phyloP scores from a whole-genome alignment of 208 protist species.

The Endotrypanum monterogeii region DNA sequence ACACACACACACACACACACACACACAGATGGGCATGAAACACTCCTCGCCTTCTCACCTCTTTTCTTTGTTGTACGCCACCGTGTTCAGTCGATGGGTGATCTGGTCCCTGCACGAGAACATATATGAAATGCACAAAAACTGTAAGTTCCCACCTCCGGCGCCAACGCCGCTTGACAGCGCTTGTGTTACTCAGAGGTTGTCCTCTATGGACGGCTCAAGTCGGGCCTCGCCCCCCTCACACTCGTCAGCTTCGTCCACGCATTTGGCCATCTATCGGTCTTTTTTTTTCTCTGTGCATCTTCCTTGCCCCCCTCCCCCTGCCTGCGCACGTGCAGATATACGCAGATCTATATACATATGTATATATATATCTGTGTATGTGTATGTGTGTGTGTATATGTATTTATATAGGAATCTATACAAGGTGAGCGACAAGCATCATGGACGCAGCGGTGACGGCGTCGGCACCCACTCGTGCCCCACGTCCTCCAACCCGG shows the following conservation, averaged over 20 bases:
- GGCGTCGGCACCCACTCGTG: conserved; percentile 6
- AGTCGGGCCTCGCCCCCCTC: no score
- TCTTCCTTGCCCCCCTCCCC: neutral
- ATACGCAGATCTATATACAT: neutral
- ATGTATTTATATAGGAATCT: neutral
- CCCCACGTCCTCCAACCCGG: conserved; percentile 15
- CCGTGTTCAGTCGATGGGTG: no score
- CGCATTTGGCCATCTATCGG: no score
- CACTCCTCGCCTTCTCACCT: no score
- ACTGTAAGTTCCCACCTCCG: no score
- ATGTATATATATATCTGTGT: neutral
- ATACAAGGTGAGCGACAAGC: neutral
- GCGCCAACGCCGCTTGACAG: no score
- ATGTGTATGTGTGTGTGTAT: neutral
- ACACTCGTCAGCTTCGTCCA: no score
- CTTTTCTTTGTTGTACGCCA: no score
- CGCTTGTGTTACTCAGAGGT: no score
- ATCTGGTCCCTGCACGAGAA: neutral
- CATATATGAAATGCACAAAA: no score
- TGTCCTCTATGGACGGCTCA: no score
- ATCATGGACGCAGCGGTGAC: neutral
- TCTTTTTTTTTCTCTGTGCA: neutral
- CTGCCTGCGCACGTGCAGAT: neutral
- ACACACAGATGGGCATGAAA: neutral
- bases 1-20: conserved; percentile 4